Percentiles rank a stretch among this genome's conserved stretches.
phyloP scores from a whole-genome alignment of 2,329 filamentous ascomycete genomes.

The Calonectria crousiana region DNA sequence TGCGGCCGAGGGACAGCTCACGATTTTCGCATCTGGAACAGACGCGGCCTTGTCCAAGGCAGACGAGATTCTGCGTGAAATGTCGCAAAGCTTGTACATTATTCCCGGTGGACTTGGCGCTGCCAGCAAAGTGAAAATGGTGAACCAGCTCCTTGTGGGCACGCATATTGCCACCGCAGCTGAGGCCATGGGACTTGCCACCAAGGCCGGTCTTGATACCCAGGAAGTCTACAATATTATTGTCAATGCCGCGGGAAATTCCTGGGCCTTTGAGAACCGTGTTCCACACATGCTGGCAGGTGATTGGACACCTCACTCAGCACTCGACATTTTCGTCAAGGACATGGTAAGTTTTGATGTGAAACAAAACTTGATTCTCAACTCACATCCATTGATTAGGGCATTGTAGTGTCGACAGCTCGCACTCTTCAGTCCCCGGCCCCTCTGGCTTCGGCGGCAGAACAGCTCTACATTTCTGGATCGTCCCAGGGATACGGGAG shows the following conservation, averaged over 20 bases:
- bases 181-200: constrained; percentile 72
- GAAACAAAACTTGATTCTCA: neutral
- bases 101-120: constrained; percentile 71
- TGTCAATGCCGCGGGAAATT: constrained; percentile 61
- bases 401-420: constrained; percentile 45
- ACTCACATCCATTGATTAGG: neutral
- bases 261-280: constrained; percentile 73
- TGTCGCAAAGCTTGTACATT: constrained; percentile 74
- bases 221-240: constrained; percentile 56
- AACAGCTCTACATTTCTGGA: constrained; percentile 49
- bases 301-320: constrained; percentile 55
- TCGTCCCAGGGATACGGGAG: constrained; percentile 43
- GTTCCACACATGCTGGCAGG: constrained; percentile 64
- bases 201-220: constrained; percentile 64
- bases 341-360: constrained; percentile 46
- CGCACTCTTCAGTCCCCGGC: constrained; percentile 49
- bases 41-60: constrained; percentile 68
- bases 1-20: constrained; percentile 73
- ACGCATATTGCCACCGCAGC: constrained; percentile 71
- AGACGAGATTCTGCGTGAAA: constrained; percentile 69
- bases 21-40: constrained; percentile 78
- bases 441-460: constrained; percentile 49
- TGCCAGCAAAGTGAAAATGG: constrained; percentile 77
- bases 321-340: constrained; percentile 51
- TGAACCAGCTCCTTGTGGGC: constrained; percentile 74